Evolutionary conservation across 129 eudicot genomes (phyloP), one percentile per base, ranked within the genome.

Genomic region (Deinandra increscens): DNA sequence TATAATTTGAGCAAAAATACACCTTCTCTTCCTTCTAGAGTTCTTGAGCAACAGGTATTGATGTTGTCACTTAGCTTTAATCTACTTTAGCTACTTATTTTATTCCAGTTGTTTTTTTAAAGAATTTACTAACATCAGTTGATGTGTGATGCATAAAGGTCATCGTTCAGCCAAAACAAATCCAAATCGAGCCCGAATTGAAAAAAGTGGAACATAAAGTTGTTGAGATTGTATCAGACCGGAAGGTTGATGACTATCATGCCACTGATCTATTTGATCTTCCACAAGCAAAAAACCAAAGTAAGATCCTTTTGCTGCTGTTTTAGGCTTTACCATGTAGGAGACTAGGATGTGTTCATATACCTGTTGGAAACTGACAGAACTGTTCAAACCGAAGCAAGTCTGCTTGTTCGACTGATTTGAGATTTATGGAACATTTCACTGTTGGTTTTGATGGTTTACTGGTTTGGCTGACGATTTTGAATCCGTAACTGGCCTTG

Each of bases 211-310:
- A 73, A 36, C 5, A 70, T 61, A 60, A 70, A 66, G 42, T 20
- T 51, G 42, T 58, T 19, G 75, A 70, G 45, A 46, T 68, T 78
- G 70, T 70, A 33, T 49, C 80, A 3, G 50, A 58, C 19, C 64
- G 45, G 29, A 80, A 86, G 66, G 82, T 60, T 75, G 73, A 78
- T 63, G 14, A 76, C 44, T 76, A 76, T 69, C 77, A 74, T 53
- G 84, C 86, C 9, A 77, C 85, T 38, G 80, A 86, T 66, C 84
- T 86, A 55, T 80, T 83, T 70, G 85, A 79, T 66, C 48, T 67
- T 55, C 44, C 73, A 33, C 68, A 75, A 75, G 75, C 79, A 75
- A 70, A 60, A 53, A 64, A 50, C 62, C 77, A 80, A 33, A 60
- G 91, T 86, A 83, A 67, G 69, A 62, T 50, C 69, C 64, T 53